These are phyloP conservation scores for Grammothele lineata DNA, from an alignment of 768 basidiomycete species.

Conservation along the genomic window DNA sequence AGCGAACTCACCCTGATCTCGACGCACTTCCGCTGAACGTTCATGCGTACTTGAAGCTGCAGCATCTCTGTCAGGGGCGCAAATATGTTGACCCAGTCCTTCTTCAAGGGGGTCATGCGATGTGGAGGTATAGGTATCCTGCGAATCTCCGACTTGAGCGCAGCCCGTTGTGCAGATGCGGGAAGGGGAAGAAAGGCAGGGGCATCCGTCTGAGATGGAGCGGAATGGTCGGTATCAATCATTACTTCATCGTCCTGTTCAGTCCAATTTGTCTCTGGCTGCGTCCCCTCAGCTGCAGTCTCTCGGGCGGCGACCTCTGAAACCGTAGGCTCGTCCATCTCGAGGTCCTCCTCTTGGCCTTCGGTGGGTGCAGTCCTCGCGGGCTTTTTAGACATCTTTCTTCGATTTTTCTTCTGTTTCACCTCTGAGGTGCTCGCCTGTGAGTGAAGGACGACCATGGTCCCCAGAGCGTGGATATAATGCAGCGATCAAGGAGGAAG, in stretches of 20 bases:
- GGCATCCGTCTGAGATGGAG: slow-evolving; percentile 44
- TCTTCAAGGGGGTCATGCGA: slow-evolving; percentile 95
- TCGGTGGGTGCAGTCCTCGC: slow-evolving; percentile 14
- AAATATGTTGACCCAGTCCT: slow-evolving; percentile 94
- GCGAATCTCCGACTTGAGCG: slow-evolving; percentile 79
- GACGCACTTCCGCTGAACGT: slow-evolving; percentile 81
- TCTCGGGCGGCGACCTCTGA: no score
- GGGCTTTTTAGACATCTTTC: slow-evolving; percentile 39
- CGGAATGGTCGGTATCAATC: slow-evolving; percentile 49
- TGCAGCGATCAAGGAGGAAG: slow-evolving; percentile 1
- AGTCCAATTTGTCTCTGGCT: slow-evolving; percentile 7
- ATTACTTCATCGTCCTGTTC: slow-evolving; percentile 59
- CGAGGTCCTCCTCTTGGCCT: slow-evolving; percentile 16
- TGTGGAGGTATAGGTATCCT: slow-evolving; percentile 92
- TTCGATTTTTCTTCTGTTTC: slow-evolving; percentile 40
- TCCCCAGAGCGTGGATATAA: background rate
- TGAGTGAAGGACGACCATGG: slow-evolving; percentile 40
- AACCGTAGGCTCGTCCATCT: slow-evolving; percentile 12
- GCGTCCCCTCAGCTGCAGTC: background rate
- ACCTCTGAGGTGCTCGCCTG: slow-evolving; percentile 28
- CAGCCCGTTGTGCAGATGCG: slow-evolving; percentile 48
- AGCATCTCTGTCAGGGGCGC: slow-evolving; percentile 93
- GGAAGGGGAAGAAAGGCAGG: slow-evolving; percentile 71
- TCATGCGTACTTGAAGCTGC: slow-evolving; percentile 96
- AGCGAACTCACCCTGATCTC: slow-evolving; percentile 77